Conservation (phyloP, 495 filamentous ascomycete genomes). For the Talaromyces thailandensis region DNA sequence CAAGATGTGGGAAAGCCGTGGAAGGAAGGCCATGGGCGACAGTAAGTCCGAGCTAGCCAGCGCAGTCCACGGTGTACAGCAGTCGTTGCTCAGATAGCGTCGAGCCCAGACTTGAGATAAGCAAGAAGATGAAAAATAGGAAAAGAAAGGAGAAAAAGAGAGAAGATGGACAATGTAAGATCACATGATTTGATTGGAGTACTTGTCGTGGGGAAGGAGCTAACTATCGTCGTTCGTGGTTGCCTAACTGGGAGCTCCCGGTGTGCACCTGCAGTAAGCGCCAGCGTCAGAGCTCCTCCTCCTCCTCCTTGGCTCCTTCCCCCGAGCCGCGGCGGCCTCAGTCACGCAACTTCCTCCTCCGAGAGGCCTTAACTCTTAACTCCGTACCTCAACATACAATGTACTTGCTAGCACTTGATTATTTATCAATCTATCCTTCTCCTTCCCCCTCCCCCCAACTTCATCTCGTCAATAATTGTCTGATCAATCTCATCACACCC, state of each 20-base stretch:
- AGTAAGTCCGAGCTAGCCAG: not conserved
- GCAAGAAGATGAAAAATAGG: not conserved
- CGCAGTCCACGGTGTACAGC: not conserved
- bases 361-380: conserved; percentile 10
- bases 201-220: not conserved
- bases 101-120: not conserved
- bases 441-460: conserved; percentile 11
- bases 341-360: not conserved
- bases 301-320: conserved; percentile 2
- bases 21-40: not conserved
- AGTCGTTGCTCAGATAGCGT: not conserved
- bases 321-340: not conserved
- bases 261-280: not conserved
- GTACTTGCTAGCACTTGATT: not conserved
- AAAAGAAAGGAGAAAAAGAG: not conserved
- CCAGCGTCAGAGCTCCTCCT: not conserved
- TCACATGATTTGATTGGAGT: conserved; percentile 4
- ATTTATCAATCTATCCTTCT: not conserved
- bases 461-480: conserved; percentile 5
- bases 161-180: not conserved
- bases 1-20: not conserved
- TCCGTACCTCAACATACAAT: conserved; percentile 3
- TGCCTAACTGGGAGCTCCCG: conserved; percentile 4
- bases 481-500: not conserved
- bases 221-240: not conserved